Evolutionary conservation across 768 basidiomycete species (phyloP).

Genomic region (Bullera alba): DNA sequence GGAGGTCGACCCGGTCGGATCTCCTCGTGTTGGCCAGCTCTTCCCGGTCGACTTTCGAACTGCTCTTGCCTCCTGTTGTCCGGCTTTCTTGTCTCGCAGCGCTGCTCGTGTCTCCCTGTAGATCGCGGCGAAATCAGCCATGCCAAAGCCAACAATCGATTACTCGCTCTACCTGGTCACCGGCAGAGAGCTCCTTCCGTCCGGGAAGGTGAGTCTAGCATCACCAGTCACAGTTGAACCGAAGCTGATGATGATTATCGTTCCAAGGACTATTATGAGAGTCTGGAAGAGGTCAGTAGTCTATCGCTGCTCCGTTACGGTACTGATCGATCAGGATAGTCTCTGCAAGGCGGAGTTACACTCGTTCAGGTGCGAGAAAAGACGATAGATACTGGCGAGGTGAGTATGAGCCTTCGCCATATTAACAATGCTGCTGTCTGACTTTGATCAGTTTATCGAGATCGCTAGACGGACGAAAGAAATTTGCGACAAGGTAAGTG

Average conservation of each 20-base stretch:
- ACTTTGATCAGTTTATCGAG: conserved; percentile 60
- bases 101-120: too few species aligned
- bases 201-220: conserved; percentile 58
- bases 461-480: conserved; percentile 63
- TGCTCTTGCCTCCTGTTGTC: too few species aligned
- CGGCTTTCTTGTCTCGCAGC: too few species aligned
- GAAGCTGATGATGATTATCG: background rate
- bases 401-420: conserved; percentile 46
- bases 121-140: too few species aligned
- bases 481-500: conserved; percentile 57
- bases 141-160: conserved; percentile 39
- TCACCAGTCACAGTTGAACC: background rate
- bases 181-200: conserved; percentile 66
- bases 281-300: conserved; percentile 61
- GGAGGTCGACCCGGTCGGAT: too few species aligned
- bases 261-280: conserved; percentile 60
- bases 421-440: background rate
- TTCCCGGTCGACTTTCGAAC: too few species aligned
- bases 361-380: conserved; percentile 88
- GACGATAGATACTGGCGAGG: conserved; percentile 68
- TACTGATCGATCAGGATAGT: conserved; percentile 49
- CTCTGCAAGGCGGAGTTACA: conserved; percentile 79
- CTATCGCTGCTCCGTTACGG: background rate
- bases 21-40: too few species aligned
- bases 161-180: conserved; percentile 77